Conservation (phyloP, 2,329 filamentous ascomycete genomes). For the Claviceps paspali region DNA sequence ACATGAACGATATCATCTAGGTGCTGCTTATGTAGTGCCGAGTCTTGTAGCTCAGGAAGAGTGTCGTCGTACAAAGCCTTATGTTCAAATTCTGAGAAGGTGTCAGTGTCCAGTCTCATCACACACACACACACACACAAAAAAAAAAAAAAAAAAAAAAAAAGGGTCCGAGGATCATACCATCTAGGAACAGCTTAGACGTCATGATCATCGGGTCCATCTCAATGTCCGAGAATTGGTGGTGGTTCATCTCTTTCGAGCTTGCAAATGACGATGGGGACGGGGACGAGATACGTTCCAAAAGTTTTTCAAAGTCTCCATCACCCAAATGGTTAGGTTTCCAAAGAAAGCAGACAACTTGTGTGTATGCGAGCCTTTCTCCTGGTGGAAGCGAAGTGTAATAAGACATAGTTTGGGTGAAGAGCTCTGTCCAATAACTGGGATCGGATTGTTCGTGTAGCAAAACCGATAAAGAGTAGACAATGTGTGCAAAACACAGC, state of each 20-base stretch:
- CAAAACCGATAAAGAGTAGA: conserved; percentile 34
- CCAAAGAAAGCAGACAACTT: conserved; percentile 33
- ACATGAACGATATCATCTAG: conserved; percentile 18
- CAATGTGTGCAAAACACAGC: conserved; percentile 38
- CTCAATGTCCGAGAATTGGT: too few relatives aligned
- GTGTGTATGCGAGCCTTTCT: conserved; percentile 24
- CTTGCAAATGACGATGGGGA: too few relatives aligned
- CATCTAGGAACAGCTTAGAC: conserved; percentile 35
- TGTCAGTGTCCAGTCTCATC: too few relatives aligned
- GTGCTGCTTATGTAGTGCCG: conserved; percentile 28
- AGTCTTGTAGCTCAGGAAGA: conserved; percentile 20
- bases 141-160: too few relatives aligned
- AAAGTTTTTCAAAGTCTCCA: too few relatives aligned
- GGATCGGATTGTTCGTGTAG: conserved; percentile 26
- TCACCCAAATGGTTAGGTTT: too few relatives aligned
- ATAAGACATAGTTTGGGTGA: conserved; percentile 32
- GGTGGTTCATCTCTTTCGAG: too few relatives aligned
- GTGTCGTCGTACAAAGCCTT: conserved; percentile 19
- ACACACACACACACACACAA: too few relatives aligned
- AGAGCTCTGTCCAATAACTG: conserved; percentile 24
- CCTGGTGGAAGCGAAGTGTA: conserved; percentile 20
- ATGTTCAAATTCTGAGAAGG: conserved; percentile 30
- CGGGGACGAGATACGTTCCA: too few relatives aligned
- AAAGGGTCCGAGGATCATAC: too few relatives aligned
- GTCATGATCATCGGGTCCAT: conserved; percentile 27